phyloP scores from a whole-genome alignment of 192 early-diverging fungal species.

The Coemansia sp. region DNA sequence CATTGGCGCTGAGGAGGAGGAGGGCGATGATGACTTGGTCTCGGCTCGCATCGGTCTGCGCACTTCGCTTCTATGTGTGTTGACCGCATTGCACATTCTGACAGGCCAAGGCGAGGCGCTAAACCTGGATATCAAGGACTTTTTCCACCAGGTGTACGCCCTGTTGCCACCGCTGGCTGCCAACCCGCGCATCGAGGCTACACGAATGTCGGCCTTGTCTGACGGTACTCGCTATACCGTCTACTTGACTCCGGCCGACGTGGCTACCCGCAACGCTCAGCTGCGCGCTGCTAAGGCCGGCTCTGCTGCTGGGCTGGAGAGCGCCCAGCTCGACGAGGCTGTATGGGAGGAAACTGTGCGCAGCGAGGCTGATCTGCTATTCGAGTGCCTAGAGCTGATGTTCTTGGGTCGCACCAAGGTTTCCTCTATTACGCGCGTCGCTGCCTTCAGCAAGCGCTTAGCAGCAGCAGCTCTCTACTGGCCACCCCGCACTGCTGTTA shows the following conservation, averaged over 20 bases:
- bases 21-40: slow-evolving; percentile 19
- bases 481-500: slow-evolving; percentile 69
- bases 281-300: slow-evolving; percentile 1
- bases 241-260: slow-evolving; percentile 41
- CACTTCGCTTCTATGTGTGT: slow-evolving; percentile 79
- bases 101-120: slow-evolving; percentile 90
- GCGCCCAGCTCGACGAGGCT: slow-evolving; percentile 34
- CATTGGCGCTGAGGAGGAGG: slow-evolving; percentile 40
- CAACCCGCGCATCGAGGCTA: slow-evolving; percentile 64
- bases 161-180: slow-evolving; percentile 69
- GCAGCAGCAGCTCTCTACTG: slow-evolving; percentile 68
- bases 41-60: slow-evolving; percentile 57
- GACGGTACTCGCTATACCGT: slow-evolving; percentile 50
- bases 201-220: slow-evolving; percentile 44
- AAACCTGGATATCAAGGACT: slow-evolving; percentile 90
- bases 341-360: slow-evolving; percentile 55
- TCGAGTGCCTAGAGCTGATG: slow-evolving; percentile 82
- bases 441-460: slow-evolving; percentile 88
- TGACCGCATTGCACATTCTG: slow-evolving; percentile 85
- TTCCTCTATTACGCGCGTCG: slow-evolving; percentile 75
- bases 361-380: slow-evolving; percentile 77
- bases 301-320: slow-evolving; percentile 1
- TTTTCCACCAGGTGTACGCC: slow-evolving; percentile 82
- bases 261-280: slow-evolving; percentile 33
- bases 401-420: slow-evolving; percentile 74